Evolutionary conservation across 306 rosid species (phyloP).

Genomic region (Canavalia gladiata): DNA sequence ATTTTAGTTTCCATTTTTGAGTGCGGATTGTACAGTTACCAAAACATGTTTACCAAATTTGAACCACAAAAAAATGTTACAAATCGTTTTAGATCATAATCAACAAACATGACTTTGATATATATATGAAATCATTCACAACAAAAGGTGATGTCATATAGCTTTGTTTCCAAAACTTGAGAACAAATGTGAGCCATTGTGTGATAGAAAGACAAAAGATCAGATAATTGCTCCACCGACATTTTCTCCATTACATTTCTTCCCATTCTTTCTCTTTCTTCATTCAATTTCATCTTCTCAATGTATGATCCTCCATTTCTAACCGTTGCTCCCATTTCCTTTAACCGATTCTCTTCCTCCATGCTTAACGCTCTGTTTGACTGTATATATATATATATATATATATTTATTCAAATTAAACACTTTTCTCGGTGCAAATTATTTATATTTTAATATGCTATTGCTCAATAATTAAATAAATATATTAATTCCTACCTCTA

Average conservation of each 20-base stretch:
- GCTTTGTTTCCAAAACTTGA: slow-evolving; percentile 67
- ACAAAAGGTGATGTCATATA: slow-evolving; percentile 39
- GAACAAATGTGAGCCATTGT: slow-evolving; percentile 84
- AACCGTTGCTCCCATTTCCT: slow-evolving; percentile 96
- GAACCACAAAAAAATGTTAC: too few species aligned
- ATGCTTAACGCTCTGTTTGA: slow-evolving; percentile 77
- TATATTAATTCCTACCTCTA: slow-evolving; percentile 60
- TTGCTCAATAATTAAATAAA: background rate
- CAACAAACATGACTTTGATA: too few species aligned
- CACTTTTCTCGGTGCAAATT: too few species aligned
- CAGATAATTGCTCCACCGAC: slow-evolving; percentile 80
- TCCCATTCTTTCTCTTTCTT: slow-evolving; percentile 69
- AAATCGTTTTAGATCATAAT: too few species aligned
- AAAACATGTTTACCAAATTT: too few species aligned
- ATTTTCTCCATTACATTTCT: slow-evolving; percentile 79
- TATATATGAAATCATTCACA: slow-evolving; percentile 41
- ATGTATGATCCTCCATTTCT: slow-evolving; percentile 77
- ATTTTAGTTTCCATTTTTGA: too few species aligned
- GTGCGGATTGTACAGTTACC: too few species aligned
- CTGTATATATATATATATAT: slow-evolving; percentile 54
- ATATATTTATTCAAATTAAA: too few species aligned
- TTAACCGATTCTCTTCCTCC: slow-evolving; percentile 77
- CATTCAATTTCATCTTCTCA: slow-evolving; percentile 66
- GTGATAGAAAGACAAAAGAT: slow-evolving; percentile 80
- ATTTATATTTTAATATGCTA: background rate